Evolutionary conservation across 371 early-diverging fungal species (phyloP).

Genomic region (Fennellomyces sp.): DNA sequence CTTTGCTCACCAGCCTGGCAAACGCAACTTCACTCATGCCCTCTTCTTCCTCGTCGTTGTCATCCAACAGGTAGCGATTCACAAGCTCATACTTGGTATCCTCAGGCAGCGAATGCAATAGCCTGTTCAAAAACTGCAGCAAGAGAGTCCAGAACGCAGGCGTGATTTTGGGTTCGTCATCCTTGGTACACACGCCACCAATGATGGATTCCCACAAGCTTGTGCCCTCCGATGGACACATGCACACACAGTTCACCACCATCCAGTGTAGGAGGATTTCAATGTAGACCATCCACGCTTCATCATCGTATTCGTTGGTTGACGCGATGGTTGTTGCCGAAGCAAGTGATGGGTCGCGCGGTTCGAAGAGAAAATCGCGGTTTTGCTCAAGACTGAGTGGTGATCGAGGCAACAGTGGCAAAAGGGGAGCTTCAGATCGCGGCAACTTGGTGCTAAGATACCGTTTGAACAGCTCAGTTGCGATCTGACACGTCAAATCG

Average conservation of each 20-base stretch:
- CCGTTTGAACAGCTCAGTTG: conserved; percentile 30
- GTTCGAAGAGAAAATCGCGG: conserved; percentile 25
- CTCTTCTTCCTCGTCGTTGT: conserved; percentile 7
- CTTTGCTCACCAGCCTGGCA: conserved; percentile 11
- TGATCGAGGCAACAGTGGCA: conserved; percentile 23
- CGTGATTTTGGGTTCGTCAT: conserved; percentile 8
- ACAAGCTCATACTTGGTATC: conserved; percentile 36
- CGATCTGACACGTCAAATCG: conserved; percentile 40
- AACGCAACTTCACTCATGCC: conserved; percentile 11
- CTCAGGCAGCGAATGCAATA: conserved; percentile 27
- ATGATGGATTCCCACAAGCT: conserved; percentile 41
- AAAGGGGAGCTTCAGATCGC: conserved; percentile 12
- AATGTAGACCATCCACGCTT: conserved; percentile 43
- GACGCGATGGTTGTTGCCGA: neutral
- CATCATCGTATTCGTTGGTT: neutral
- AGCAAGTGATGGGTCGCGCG: neutral
- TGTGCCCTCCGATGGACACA: conserved; percentile 5
- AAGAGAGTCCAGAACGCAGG: conserved; percentile 40
- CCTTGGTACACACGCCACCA: neutral
- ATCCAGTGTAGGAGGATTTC: conserved; percentile 51
- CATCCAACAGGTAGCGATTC: conserved; percentile 35
- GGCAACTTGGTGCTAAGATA: conserved; percentile 19
- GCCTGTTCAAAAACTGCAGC: conserved; percentile 31
- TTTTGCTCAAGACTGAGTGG: conserved; percentile 13
- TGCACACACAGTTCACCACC: conserved; percentile 34